These are phyloP conservation scores for Neopestalotiopsis sp. DNA, from an alignment of 2,329 filamentous ascomycete species.

Conservation along the genomic window DNA sequence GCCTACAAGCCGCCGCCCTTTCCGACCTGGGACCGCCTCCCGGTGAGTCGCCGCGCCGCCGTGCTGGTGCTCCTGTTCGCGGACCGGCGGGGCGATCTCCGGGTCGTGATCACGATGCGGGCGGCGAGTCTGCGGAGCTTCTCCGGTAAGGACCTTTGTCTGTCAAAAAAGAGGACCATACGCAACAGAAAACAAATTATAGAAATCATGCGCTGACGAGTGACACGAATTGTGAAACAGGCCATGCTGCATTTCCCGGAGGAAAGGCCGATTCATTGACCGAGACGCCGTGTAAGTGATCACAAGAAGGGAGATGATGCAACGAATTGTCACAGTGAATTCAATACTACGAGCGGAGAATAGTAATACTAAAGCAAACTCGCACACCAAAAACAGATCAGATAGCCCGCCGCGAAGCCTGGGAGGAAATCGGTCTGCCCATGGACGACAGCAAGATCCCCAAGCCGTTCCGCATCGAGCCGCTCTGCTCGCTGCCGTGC, in stretches of 20 bases:
- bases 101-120: conserved; percentile 73
- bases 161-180: background rate
- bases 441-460: conserved; percentile 72
- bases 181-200: background rate
- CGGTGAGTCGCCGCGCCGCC: conserved; percentile 75
- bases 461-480: conserved; percentile 81
- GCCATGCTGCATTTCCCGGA: conserved; percentile 86
- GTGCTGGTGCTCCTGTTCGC: conserved; percentile 89
- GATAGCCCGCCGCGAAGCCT: conserved; percentile 87
- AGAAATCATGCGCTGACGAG: background rate
- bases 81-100: conserved; percentile 79
- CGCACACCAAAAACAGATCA: conserved; percentile 58
- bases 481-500: conserved; percentile 83
- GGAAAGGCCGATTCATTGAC: conserved; percentile 68
- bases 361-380: background rate
- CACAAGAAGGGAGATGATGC: background rate
- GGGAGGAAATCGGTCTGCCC: conserved; percentile 91
- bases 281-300: conserved; percentile 64
- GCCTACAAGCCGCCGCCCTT: conserved; percentile 67
- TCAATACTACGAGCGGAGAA: background rate
- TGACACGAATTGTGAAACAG: conserved; percentile 27
- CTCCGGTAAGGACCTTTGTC: conserved; percentile 55
- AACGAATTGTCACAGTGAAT: too few relatives aligned
- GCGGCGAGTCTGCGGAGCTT: conserved; percentile 68
- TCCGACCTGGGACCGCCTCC: conserved; percentile 66